Base-by-base conservation (phyloP, 75 land plant genomes). In the Gnetum montanum region DNA sequence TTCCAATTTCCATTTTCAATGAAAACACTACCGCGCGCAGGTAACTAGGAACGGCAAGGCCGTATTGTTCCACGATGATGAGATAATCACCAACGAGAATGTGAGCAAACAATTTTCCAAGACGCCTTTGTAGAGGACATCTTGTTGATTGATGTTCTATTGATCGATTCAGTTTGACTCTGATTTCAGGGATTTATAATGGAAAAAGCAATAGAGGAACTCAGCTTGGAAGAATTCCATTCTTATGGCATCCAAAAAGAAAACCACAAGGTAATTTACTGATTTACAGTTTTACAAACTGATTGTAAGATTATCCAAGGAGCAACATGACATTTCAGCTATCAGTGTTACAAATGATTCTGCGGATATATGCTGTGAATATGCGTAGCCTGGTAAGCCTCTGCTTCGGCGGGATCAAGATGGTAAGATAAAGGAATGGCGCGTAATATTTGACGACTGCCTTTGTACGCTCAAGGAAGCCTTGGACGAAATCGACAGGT, bases 401-500 rank as follows among this genome's bases (percentile, higher is more conserved):
- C 46, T 94, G 65, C 36, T 77, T 25, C 63, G 96, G 19, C 72
- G 64, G 58, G 63, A 74, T 1, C 62, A 54, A 25, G 83, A 90
- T 49, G 91, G 98, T 11, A 63, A 67, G 18, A 38, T 80, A 0
- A 15, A 44, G 10, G 34, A 53, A 6, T 94, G 98, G 98, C 71
- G 59, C 10, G 96, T 73, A 15, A 78, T 71, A 52, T 34, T 70
- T 11, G 81, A 94, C 34, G 95, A 82, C 54, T 37, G 65, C 25
- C 58, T 85, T 23, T 92, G 98, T 47, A 84, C 95, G 0, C 59
- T 92, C 0, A 62, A 81, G 60, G 86, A 92, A 41, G 95, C 90
- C 13, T 92, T 92, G 60, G 70, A 76, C 60, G 51, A 63, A 16
- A 90, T 88, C 22, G 64, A 79, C 6, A 68, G 76, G 13, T 59